Conservation (phyloP, 306 rosid genomes). For the Inga oerstediana region DNA sequence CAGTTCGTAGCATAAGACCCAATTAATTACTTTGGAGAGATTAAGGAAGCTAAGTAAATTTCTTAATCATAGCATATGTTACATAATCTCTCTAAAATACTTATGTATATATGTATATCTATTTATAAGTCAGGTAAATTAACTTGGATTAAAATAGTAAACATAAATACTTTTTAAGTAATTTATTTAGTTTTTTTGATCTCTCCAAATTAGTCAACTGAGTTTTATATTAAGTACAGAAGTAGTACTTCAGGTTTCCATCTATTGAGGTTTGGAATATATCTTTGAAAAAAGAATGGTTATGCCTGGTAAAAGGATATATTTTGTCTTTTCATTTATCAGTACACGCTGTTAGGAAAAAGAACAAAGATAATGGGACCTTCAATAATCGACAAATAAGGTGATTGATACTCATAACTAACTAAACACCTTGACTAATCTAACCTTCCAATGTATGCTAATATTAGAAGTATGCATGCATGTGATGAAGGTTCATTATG, state of each 20-base stretch:
- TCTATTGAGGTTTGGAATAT: conserved; percentile 17
- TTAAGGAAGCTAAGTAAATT: too few species aligned
- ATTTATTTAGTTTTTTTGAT: too few species aligned
- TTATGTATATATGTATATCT: too few species aligned
- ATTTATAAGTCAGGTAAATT: too few species aligned
- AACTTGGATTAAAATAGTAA: too few species aligned
- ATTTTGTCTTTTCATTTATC: neutral
- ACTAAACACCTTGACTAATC: neutral
- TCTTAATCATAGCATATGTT: too few species aligned
- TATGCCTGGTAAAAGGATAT: neutral
- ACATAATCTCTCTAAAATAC: too few species aligned
- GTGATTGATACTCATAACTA: neutral
- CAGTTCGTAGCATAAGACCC: neutral
- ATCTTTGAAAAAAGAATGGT: neutral
- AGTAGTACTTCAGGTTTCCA: neutral
- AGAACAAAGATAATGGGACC: neutral
- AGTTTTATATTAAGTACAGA: too few species aligned
- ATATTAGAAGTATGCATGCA: neutral
- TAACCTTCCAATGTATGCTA: neutral
- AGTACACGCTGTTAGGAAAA: neutral
- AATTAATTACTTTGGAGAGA: too few species aligned
- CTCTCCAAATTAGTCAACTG: too few species aligned
- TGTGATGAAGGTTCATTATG: conserved; percentile 73
- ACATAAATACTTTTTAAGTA: too few species aligned
- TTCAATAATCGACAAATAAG: neutral